Evolutionary conservation across 208 protist genomes (phyloP).

Genomic region (Trypanosoma mega): DNA sequence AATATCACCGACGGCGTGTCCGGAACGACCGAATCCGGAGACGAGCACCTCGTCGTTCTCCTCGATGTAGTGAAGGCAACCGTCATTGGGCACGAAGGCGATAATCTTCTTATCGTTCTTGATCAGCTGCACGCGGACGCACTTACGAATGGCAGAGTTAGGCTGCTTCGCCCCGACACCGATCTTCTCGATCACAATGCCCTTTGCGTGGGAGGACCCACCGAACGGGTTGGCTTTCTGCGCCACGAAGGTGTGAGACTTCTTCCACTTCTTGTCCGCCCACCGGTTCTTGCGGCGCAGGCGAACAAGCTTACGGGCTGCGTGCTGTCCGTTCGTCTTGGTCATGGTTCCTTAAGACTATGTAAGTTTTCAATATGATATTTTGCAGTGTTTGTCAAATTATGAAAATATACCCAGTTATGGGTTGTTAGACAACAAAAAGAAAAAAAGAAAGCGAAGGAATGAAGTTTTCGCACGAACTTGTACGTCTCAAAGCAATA

Average conservation of each 20-base stretch:
- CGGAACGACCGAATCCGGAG: slow-evolving; percentile 98
- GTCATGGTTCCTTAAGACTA: slow-evolving; percentile 63
- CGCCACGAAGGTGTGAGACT: slow-evolving; percentile 93
- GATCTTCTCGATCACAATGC: slow-evolving; percentile 99
- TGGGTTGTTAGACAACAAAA: slow-evolving; percentile 6
- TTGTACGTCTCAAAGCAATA: too few relatives aligned
- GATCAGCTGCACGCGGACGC: slow-evolving; percentile 99
- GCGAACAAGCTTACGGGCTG: slow-evolving; percentile 96
- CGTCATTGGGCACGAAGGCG: slow-evolving; percentile 99
- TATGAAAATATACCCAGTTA: too few relatives aligned
- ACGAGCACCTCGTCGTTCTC: slow-evolving; percentile 99
- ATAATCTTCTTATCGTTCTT: slow-evolving; percentile 99
- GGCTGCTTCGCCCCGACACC: slow-evolving; percentile 99
- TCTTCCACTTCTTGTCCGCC: slow-evolving; percentile 99
- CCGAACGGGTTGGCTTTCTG: slow-evolving; percentile 98
- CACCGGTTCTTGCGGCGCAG: slow-evolving; percentile 95
- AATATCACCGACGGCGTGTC: slow-evolving; percentile 99
- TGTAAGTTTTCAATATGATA: too few relatives aligned
- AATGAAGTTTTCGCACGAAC: too few relatives aligned
- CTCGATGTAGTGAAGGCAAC: slow-evolving; percentile 99
- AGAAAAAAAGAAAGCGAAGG: slow-evolving; percentile 13
- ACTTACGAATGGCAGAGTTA: slow-evolving; percentile 99
- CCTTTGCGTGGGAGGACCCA: slow-evolving; percentile 98
- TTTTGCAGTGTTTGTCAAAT: too few relatives aligned
- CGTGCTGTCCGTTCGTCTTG: slow-evolving; percentile 97